A percentile compares a stretch with the other conserved stretches of the same genome.
Evolutionary conservation across 2,329 filamentous ascomycete genomes (phyloP).

Genomic region (Coleophoma cylindrospora): DNA sequence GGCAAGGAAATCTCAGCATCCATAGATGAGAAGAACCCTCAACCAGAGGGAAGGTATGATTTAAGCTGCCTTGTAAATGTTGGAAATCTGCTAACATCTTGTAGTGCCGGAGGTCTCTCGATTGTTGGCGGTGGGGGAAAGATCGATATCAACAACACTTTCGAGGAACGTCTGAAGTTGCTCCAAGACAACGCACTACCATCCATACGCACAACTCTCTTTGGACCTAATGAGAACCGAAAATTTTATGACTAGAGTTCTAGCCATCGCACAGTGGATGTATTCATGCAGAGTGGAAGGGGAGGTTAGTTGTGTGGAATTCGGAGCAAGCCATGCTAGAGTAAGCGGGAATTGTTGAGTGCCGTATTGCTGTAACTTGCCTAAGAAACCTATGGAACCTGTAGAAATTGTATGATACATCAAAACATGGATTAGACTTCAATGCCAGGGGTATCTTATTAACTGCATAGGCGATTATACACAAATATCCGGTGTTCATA

Average conservation of each 20-base stretch:
- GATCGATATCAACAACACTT: slow-evolving; percentile 98
- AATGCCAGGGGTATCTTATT: neutral
- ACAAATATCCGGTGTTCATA: neutral
- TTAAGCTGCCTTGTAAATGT: neutral
- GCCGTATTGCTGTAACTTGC: neutral
- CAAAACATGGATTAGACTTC: slow-evolving; percentile 9
- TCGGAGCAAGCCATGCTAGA: slow-evolving; percentile 7
- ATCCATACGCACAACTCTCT: slow-evolving; percentile 77
- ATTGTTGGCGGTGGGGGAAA: slow-evolving; percentile 82
- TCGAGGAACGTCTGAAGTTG: slow-evolving; percentile 83
- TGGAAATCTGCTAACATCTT: slow-evolving; percentile 8
- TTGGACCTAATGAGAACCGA: slow-evolving; percentile 92
- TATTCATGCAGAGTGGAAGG: neutral
- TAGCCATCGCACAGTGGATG: neutral
- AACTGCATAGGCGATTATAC: neutral
- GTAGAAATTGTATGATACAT: slow-evolving; percentile 29
- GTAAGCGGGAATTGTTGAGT: slow-evolving; percentile 1
- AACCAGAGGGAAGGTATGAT: slow-evolving; percentile 80
- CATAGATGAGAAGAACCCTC: slow-evolving; percentile 72
- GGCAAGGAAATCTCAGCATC: slow-evolving; percentile 64
- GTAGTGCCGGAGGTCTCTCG: slow-evolving; percentile 75
- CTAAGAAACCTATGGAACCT: slow-evolving; percentile 7
- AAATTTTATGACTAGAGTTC: slow-evolving; percentile 79
- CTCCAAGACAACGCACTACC: slow-evolving; percentile 83
- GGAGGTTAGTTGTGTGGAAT: neutral